Evolutionary conservation across 768 basidiomycete genomes (phyloP).

Genomic region (Chalciporus pseudorubinellus): DNA sequence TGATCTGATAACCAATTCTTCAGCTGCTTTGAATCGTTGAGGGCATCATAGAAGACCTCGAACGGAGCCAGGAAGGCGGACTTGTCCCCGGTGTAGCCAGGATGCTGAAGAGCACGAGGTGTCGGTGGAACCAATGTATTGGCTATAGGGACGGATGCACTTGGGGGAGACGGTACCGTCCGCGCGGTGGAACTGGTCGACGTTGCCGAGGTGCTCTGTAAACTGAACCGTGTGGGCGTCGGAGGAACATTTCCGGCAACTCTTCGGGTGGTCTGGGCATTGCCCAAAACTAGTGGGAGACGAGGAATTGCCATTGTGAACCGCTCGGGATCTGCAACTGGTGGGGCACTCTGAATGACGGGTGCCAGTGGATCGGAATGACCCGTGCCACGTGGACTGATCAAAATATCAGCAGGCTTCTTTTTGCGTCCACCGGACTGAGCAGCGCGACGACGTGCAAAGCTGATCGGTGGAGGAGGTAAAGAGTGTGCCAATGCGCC

Average conservation of each 20-base stretch:
- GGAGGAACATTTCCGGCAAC: conserved; percentile 64
- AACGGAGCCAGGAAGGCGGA: conserved; percentile 80
- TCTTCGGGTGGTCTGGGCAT: conserved; percentile 47
- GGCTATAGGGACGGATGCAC: conserved; percentile 66
- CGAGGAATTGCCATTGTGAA: conserved; percentile 67
- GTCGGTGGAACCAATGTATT: conserved; percentile 65
- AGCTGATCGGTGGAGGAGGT: conserved; percentile 72
- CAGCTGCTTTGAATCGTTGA: conserved; percentile 76
- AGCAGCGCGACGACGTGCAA: conserved; percentile 70
- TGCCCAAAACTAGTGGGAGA: conserved; percentile 48
- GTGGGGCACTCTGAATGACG: conserved; percentile 75
- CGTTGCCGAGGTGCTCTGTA: conserved; percentile 34
- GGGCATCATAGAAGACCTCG: conserved; percentile 80
- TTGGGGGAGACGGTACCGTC: conserved; percentile 48
- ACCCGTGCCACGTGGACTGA: conserved; percentile 63
- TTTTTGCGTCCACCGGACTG: conserved; percentile 58
- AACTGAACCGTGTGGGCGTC: conserved; percentile 62
- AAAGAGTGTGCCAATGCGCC: conserved; percentile 38
- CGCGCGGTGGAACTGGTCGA: conserved; percentile 27
- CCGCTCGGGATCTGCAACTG: conserved; percentile 46
- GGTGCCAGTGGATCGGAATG: conserved; percentile 55
- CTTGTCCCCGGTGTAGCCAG: conserved; percentile 62
- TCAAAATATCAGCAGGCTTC: conserved; percentile 78
- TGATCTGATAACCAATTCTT: conserved; percentile 77
- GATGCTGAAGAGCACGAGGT: conserved; percentile 61